Conservation (phyloP, 1,284 basidiomycete species). For the Sanghuangporus sanghuang region DNA sequence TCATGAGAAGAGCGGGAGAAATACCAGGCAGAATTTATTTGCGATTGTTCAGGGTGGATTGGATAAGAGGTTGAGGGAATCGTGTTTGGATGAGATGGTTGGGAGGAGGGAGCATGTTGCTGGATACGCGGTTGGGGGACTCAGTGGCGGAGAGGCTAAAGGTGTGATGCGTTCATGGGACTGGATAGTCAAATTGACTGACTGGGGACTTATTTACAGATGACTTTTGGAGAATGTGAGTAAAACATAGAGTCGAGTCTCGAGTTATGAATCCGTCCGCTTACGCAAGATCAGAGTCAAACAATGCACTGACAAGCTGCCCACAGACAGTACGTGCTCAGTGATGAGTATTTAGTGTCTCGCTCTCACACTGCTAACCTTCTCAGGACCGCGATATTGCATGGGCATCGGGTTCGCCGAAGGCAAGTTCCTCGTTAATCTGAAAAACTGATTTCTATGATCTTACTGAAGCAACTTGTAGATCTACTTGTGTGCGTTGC, state of each 20-base stretch:
- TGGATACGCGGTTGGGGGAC: constrained; percentile 79
- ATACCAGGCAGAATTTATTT: constrained; percentile 70
- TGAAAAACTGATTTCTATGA: neutral
- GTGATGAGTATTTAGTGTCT: neutral
- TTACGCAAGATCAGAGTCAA: constrained; percentile 51
- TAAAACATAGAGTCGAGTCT: too few species aligned
- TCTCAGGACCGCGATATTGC: constrained; percentile 71
- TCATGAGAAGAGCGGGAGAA: constrained; percentile 62
- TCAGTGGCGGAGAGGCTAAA: constrained; percentile 86
- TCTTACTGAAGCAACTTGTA: constrained; percentile 26
- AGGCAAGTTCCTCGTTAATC: constrained; percentile 40
- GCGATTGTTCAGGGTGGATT: constrained; percentile 86
- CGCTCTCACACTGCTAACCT: constrained; percentile 14
- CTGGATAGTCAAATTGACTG: neutral
- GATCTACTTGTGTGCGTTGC: constrained; percentile 84
- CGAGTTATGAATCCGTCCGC: too few species aligned
- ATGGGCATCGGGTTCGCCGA: constrained; percentile 90
- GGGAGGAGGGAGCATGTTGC: constrained; percentile 64
- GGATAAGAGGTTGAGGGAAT: constrained; percentile 58
- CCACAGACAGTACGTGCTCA: constrained; percentile 56
- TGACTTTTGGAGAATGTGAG: constrained; percentile 80
- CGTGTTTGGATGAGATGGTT: constrained; percentile 77
- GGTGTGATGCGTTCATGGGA: constrained; percentile 34
- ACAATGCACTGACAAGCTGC: constrained; percentile 71
- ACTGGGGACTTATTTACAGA: constrained; percentile 36